A percentile compares a stretch with the other conserved stretches of the same genome.
phyloP scores from a whole-genome alignment of 2,329 filamentous ascomycete genomes.

The Thielaviopsis ethacetica region DNA sequence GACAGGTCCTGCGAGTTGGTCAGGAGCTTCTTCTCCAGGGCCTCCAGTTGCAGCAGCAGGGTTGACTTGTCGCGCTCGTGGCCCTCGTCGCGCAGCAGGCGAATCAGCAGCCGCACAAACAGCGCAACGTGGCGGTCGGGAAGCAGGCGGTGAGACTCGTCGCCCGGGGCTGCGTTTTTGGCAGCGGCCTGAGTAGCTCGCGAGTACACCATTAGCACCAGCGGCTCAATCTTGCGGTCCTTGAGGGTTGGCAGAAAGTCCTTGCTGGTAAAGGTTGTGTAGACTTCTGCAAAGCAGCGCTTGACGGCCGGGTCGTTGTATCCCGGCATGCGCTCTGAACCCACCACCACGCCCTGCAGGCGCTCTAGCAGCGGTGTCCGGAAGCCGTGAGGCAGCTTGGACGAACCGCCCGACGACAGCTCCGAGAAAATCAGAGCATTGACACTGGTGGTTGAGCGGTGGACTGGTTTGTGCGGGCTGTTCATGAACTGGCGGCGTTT shows the following conservation, averaged over 20 bases:
- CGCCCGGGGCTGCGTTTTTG: constrained; percentile 55
- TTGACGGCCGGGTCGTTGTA: constrained; percentile 85
- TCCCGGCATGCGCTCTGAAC: constrained; percentile 69
- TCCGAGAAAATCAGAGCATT: constrained; percentile 15
- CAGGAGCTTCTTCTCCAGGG: constrained; percentile 82
- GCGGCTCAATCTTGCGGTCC: constrained; percentile 78
- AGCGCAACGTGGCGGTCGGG: constrained; percentile 89
- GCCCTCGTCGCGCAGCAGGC: constrained; percentile 66
- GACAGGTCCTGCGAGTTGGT: constrained; percentile 79
- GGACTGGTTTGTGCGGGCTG: constrained; percentile 36
- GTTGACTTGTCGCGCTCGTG: constrained; percentile 76
- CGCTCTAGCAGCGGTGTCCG: constrained; percentile 45
- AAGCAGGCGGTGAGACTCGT: constrained; percentile 80
- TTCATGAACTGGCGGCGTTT: constrained; percentile 79
- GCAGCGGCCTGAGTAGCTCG: constrained; percentile 76
- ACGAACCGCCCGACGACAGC: constrained; percentile 16
- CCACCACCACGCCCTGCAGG: constrained; percentile 64
- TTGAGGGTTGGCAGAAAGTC: constrained; percentile 83
- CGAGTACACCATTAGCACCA: constrained; percentile 92
- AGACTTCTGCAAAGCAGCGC: constrained; percentile 83
- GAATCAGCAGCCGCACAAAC: constrained; percentile 73
- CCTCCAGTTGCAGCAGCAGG: constrained; percentile 59
- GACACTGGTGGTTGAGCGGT: constrained; percentile 53
- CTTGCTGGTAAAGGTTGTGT: constrained; percentile 81
- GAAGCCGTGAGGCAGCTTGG: constrained; percentile 43